Evolutionary conservation across 352 stramenopile genomes (phyloP).

Genomic region (Phytophthora cactorum): DNA sequence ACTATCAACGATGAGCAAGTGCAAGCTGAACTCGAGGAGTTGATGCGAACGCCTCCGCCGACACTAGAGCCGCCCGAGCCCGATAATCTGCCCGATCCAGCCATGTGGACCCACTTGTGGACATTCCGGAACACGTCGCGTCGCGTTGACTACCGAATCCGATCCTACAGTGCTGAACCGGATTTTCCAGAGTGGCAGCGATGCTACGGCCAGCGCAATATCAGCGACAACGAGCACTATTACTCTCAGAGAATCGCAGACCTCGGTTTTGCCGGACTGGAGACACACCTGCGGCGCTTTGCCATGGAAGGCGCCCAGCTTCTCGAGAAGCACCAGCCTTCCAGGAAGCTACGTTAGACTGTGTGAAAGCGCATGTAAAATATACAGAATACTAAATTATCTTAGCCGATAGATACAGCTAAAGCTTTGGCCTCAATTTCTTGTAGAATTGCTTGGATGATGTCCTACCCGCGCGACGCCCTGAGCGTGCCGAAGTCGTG

Average conservation of each 20-base stretch:
- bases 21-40: constrained; percentile 17
- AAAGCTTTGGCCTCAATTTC: not conserved
- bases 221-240: constrained; percentile 42
- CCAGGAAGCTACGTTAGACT: constrained; percentile 1
- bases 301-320: constrained; percentile 39
- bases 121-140: constrained; percentile 54
- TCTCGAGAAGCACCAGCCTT: constrained; percentile 14
- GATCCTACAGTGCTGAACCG: constrained; percentile 50
- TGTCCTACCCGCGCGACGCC: constrained; percentile 6
- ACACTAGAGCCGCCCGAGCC: constrained; percentile 26
- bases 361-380: constrained; percentile 9
- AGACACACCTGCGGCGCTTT: constrained; percentile 38
- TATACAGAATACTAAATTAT: constrained; percentile 23
- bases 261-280: constrained; percentile 37
- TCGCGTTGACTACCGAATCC: constrained; percentile 48
- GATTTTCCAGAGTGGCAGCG: constrained; percentile 51
- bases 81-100: constrained; percentile 45
- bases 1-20: constrained; percentile 16
- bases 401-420: not conserved
- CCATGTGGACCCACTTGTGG: constrained; percentile 73
- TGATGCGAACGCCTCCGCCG: constrained; percentile 23
- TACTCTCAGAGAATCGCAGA: constrained; percentile 33
- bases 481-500: constrained; percentile 21
- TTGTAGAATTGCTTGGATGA: constrained; percentile 13
- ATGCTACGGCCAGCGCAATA: constrained; percentile 57